These are phyloP conservation scores for Entonaema liquescens DNA, from an alignment of 495 filamentous ascomycete genomes.

Conservation along the genomic window DNA sequence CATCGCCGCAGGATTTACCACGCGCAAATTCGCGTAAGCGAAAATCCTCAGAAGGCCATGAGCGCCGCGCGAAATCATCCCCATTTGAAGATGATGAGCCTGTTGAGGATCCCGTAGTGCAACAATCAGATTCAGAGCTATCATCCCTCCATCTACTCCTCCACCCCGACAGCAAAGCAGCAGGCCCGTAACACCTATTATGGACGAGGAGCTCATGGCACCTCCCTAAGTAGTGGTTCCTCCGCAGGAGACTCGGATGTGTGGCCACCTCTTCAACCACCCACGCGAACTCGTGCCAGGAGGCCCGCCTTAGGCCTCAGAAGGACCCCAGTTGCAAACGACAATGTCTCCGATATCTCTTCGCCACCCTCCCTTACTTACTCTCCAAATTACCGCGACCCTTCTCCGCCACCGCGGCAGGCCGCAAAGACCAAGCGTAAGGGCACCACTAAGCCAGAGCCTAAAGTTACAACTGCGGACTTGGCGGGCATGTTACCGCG, in stretches of 20 bases:
- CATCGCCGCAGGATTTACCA: conserved; percentile 35
- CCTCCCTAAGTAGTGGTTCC: conserved; percentile 56
- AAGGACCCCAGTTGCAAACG: conserved; percentile 45
- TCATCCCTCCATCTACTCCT: conserved; percentile 34
- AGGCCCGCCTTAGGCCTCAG: conserved; percentile 34
- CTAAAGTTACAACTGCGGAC: conserved; percentile 53
- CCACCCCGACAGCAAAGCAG: conserved; percentile 22
- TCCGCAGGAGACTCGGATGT: conserved; percentile 48
- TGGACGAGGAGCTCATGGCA: conserved; percentile 54
- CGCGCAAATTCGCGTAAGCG: conserved; percentile 52
- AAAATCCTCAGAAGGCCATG: conserved; percentile 54
- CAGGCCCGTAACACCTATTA: conserved; percentile 33
- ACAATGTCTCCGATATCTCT: conserved; percentile 53
- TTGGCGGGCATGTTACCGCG: conserved; percentile 54
- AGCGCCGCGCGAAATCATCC: conserved; percentile 40
- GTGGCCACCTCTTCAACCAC: conserved; percentile 52
- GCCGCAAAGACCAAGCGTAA: conserved; percentile 34
- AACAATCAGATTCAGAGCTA: conserved; percentile 42
- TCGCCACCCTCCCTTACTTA: conserved; percentile 62
- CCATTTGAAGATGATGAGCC: conserved; percentile 43
- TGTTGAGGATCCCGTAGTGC: conserved; percentile 40
- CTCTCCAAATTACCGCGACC: conserved; percentile 56
- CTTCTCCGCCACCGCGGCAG: conserved; percentile 39
- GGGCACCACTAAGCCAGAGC: conserved; percentile 32
- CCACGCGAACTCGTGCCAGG: conserved; percentile 46